These are phyloP conservation scores for Pseudoturritis turrita DNA, from an alignment of 345 rosid species.

Conservation along the genomic window DNA sequence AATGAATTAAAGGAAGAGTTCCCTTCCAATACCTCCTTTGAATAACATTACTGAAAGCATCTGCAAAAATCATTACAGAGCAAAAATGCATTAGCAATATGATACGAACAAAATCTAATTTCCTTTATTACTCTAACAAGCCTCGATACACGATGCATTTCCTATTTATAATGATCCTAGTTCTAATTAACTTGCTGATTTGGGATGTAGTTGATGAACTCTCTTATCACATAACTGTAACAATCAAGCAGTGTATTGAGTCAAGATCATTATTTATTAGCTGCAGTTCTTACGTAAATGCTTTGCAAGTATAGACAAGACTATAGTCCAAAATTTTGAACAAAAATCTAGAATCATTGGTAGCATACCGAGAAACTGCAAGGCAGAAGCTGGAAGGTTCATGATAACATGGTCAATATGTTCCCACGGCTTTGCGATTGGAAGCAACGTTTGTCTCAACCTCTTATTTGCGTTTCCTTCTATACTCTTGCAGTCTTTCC, in stretches of 20 bases:
- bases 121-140: not conserved
- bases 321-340: not conserved
- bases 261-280: not conserved
- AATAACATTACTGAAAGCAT: constrained; percentile 61
- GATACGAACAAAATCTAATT: not conserved
- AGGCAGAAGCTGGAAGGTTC: constrained; percentile 99
- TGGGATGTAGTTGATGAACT: not conserved
- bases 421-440: constrained; percentile 69
- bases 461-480: constrained; percentile 58
- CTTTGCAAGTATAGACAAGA: not conserved
- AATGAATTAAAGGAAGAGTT: constrained; percentile 71
- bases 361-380: constrained; percentile 67
- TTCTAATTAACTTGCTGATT: not conserved
- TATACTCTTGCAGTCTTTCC: constrained; percentile 21
- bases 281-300: not conserved
- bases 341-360: not conserved
- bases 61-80: constrained; percentile 35
- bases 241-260: not conserved
- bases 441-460: constrained; percentile 47
- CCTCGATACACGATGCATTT: not conserved
- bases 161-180: not conserved
- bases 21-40: constrained; percentile 69
- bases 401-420: constrained; percentile 89
- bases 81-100: not conserved
- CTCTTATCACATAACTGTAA: not conserved